Base-by-base conservation (phyloP, 1,139 yeast species). In the Nadsonia commutata region DNA sequence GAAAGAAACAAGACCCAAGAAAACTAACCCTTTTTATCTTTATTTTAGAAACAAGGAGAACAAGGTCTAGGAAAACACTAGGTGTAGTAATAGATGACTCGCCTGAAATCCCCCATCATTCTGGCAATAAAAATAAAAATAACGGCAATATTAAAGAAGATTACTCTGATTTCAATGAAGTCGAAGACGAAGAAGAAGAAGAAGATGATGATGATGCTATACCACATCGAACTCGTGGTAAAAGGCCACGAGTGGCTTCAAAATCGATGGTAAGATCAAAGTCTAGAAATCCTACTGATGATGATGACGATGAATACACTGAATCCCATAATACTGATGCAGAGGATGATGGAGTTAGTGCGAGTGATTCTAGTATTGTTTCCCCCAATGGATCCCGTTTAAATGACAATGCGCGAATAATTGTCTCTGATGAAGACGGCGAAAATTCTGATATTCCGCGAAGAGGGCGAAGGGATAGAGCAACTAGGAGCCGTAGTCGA, bases 381-480 rank as follows among this genome's bases (percentile, higher is more conserved):
- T 45, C 46, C 36, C 44, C 47, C 20, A 42, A 20, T 18, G 22
- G 33, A 27, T 21, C 42, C 22, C 39, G 36, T 6, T 52, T 49
- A 6, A 37, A 40, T 20, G 47, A 45, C 7, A 46, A 48, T n/a
- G 45, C 45, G 18, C 42, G 46, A n/a, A 48, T 46, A 18, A 40
- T 47, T 31, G 55, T 44, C 9, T 46, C 50, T 5, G 56, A 48
- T 17, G 55, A 47, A 17, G 58, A 47, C 33, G 51, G 46, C 36
- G 48, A 44, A 6, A 48, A 39, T 37, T 51, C 39, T 31, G 56
- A 45, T 42, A 51, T 31, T 39, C 74, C 64, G 38, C 67, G 63
- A 41, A 68, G 62, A 37, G 67, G 57, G 17, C 59, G 54, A 20
- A 55, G 49, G 8, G 51, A 50, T 7, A 50, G 53, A 18, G 66